Evolutionary conservation across 164 flowering plant genomes (phyloP).

Genomic region (Cinnamomum micranthum): DNA sequence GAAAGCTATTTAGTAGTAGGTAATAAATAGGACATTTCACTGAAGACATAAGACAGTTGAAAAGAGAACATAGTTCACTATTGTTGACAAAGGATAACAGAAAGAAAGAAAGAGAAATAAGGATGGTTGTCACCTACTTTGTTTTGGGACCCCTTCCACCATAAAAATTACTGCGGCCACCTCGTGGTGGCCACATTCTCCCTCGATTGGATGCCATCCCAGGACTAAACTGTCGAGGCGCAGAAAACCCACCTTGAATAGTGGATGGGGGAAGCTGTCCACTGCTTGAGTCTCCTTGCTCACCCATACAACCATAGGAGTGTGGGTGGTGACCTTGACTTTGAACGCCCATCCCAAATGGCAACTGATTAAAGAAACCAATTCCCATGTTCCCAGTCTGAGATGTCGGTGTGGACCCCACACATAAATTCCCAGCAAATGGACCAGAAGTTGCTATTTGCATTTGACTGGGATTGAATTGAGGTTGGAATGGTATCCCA

Average conservation of each 20-base stretch:
- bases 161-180: slow-evolving; percentile 16
- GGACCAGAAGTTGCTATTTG: slow-evolving; percentile 15
- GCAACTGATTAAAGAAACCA: slow-evolving; percentile 26
- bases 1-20: too few species aligned
- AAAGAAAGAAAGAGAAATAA: too few species aligned
- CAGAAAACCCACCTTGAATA: slow-evolving; percentile 10
- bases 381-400: slow-evolving; percentile 23
- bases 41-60: too few species aligned
- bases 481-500: slow-evolving; percentile 42
- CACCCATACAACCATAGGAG: slow-evolving; percentile 2
- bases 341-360: slow-evolving; percentile 13
- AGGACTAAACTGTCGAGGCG: slow-evolving; percentile 13
- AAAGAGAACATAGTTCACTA: too few species aligned
- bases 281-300: slow-evolving; percentile 9
- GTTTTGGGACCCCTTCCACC: slow-evolving; percentile 17
- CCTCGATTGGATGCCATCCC: slow-evolving; percentile 17
- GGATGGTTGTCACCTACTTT: slow-evolving; percentile 1
- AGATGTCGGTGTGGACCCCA: slow-evolving; percentile 17
- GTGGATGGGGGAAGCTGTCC: slow-evolving; percentile 1
- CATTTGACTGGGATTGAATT: slow-evolving; percentile 32
- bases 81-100: too few species aligned
- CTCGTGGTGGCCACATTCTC: slow-evolving; percentile 10
- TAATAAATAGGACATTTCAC: too few species aligned
- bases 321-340: slow-evolving; percentile 18
- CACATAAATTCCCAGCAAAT: slow-evolving; percentile 27